Percentiles rank a stretch among this genome's conserved stretches.
Conservation (phyloP, 371 early-diverging fungal species). For the Lichtheimia corymbifera region DNA sequence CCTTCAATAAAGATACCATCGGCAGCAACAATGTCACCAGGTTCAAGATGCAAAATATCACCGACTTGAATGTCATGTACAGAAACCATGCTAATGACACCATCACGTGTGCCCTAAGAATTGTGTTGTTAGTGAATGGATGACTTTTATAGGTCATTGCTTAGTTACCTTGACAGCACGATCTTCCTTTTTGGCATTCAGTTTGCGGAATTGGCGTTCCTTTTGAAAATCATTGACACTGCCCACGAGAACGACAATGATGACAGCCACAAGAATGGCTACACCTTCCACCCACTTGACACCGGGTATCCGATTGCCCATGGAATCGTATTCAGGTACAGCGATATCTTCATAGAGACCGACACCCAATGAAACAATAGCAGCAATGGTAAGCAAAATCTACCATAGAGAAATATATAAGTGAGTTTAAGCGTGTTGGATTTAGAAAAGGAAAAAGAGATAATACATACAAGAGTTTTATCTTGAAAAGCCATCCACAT, state of each 20-base stretch:
- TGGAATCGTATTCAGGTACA: constrained; percentile 39
- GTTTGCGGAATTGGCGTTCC: constrained; percentile 80
- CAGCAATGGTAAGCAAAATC: constrained; percentile 82
- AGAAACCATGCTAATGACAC: constrained; percentile 75
- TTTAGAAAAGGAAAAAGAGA: background rate
- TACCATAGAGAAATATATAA: constrained; percentile 15
- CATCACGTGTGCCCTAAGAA: constrained; percentile 76
- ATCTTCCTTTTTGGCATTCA: constrained; percentile 86
- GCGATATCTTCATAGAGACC: constrained; percentile 86
- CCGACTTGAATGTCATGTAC: constrained; percentile 87
- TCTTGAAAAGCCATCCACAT: constrained; percentile 86
- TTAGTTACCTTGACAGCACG: constrained; percentile 65
- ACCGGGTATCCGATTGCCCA: constrained; percentile 44
- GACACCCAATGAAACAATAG: constrained; percentile 81
- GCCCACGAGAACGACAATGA: constrained; percentile 80
- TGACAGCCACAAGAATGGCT: constrained; percentile 79
- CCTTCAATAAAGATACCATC: constrained; percentile 88
- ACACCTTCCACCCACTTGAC: constrained; percentile 81
- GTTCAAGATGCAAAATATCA: constrained; percentile 87
- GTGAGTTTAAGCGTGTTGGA: background rate
- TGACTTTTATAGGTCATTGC: too few species aligned
- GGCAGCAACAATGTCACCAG: constrained; percentile 90
- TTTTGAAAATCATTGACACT: constrained; percentile 87
- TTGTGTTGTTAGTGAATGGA: background rate
- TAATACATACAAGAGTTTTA: constrained; percentile 70